Evolutionary conservation across 768 basidiomycete species (phyloP).

Genomic region (Kockovaella imperatae): DNA sequence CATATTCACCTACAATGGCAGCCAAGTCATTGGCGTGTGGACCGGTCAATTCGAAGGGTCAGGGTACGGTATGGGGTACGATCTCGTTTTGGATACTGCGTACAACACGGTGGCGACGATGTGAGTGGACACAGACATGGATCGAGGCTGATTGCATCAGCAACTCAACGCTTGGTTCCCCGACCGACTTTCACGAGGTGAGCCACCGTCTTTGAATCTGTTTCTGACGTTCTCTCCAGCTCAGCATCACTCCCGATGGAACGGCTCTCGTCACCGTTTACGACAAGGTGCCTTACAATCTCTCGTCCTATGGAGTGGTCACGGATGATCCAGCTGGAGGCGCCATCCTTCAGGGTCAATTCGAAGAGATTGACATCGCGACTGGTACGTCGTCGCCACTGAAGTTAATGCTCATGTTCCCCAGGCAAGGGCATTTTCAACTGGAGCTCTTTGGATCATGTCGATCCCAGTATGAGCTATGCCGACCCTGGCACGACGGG

Average conservation of each 20-base stretch:
- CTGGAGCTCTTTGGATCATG: slow-evolving; percentile 30
- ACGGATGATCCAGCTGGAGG: slow-evolving; percentile 7
- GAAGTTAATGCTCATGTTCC: background rate
- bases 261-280: slow-evolving; percentile 29
- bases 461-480: slow-evolving; percentile 22
- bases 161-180: slow-evolving; percentile 2
- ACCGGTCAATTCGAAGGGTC: slow-evolving; percentile 13
- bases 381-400: slow-evolving; percentile 8
- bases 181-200: slow-evolving; percentile 18
- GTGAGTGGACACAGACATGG: slow-evolving; percentile 1
- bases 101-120: slow-evolving; percentile 13
- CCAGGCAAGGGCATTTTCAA: slow-evolving; percentile 26
- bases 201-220: background rate
- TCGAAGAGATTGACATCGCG: slow-evolving; percentile 33
- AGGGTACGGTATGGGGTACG: slow-evolving; percentile 21
- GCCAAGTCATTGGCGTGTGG: slow-evolving; percentile 27
- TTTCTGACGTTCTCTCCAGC: slow-evolving; percentile 6
- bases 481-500: slow-evolving; percentile 16
- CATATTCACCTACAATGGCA: slow-evolving; percentile 16
- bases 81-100: slow-evolving; percentile 12
- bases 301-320: slow-evolving; percentile 9
- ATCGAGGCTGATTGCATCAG: background rate
- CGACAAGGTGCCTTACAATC: slow-evolving; percentile 13
- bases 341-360: slow-evolving; percentile 15
- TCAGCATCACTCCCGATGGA: slow-evolving; percentile 27